Percentiles rank a stretch among this genome's conserved stretches.
Evolutionary conservation across 768 basidiomycete genomes (phyloP).

Genomic region (Termitomyces sp.): DNA sequence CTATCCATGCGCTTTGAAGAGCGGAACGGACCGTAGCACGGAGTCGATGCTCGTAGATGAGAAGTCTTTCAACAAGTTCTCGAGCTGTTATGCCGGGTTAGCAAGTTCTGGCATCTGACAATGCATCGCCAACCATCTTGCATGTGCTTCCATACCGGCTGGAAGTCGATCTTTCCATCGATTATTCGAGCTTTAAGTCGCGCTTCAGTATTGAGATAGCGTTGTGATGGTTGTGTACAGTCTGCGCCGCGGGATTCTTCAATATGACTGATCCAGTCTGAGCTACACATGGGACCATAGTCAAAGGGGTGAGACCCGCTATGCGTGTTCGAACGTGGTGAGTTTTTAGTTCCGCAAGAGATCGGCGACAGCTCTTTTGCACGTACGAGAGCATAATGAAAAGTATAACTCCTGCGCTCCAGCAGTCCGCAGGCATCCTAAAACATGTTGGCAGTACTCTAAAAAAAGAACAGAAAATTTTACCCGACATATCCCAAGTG

Average conservation of each 20-base stretch:
- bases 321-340: background rate
- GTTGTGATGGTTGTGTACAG: conserved; percentile 32
- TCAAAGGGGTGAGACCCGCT: conserved; percentile 82
- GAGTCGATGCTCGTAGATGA: conserved; percentile 47
- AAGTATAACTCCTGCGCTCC: conserved; percentile 79
- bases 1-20: conserved; percentile 62
- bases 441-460: background rate
- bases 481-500: conserved; percentile 62
- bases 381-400: conserved; percentile 83
- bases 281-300: conserved; percentile 34
- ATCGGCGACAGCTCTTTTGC: background rate
- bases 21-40: conserved; percentile 64
- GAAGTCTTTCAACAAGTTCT: conserved; percentile 51
- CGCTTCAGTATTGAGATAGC: conserved; percentile 44
- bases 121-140: conserved; percentile 44
- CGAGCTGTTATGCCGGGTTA: conserved; percentile 36
- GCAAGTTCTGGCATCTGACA: background rate
- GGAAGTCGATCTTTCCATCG: conserved; percentile 53
- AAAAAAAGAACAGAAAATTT: background rate
- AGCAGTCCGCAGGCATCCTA: conserved; percentile 88
- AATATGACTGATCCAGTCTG: conserved; percentile 30
- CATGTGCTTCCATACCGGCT: conserved; percentile 48
- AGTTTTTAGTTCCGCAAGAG: background rate
- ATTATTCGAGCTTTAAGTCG: conserved; percentile 68
- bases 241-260: conserved; percentile 24